Evolutionary conservation across 2,329 filamentous ascomycete species (phyloP).

Genomic region (Aspergillus sp.): DNA sequence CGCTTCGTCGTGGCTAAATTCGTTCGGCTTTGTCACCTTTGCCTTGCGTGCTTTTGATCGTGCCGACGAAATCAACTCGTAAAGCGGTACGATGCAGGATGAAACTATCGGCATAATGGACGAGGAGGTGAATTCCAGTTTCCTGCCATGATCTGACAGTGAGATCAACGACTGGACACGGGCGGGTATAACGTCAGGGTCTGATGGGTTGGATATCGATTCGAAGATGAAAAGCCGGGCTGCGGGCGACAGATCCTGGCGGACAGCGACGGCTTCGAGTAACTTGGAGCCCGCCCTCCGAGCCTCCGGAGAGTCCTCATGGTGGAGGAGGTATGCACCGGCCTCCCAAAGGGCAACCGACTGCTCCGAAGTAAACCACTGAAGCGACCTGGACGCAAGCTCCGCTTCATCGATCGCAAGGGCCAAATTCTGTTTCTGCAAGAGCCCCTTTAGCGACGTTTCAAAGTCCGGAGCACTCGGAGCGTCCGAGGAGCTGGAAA

Average conservation of each 20-base stretch:
- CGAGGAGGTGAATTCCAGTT: conserved; percentile 30
- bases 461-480: conserved; percentile 31
- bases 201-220: conserved; percentile 24
- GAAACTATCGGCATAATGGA: conserved; percentile 33
- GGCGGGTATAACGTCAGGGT: conserved; percentile 28
- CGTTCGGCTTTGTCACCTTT: conserved; percentile 23
- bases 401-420: conserved; percentile 33
- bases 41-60: conserved; percentile 30
- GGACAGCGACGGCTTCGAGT: conserved; percentile 27
- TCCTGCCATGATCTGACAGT: conserved; percentile 35
- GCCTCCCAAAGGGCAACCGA: conserved; percentile 32
- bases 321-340: conserved; percentile 28
- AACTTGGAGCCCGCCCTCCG: conserved; percentile 26
- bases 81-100: conserved; percentile 30
- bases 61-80: conserved; percentile 26
- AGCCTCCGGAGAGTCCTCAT: conserved; percentile 26
- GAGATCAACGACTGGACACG: conserved; percentile 31
- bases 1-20: conserved; percentile 25
- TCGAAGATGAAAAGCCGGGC: conserved; percentile 27
- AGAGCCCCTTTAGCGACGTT: conserved; percentile 23
- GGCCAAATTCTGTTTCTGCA: conserved; percentile 25
- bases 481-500: conserved; percentile 31
- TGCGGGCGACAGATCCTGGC: conserved; percentile 30
- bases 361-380: conserved; percentile 32
- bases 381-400: conserved; percentile 20